These are phyloP conservation scores for Skeletonema menzelii DNA, from an alignment of 108 stramenopile species.

Conservation along the genomic window DNA sequence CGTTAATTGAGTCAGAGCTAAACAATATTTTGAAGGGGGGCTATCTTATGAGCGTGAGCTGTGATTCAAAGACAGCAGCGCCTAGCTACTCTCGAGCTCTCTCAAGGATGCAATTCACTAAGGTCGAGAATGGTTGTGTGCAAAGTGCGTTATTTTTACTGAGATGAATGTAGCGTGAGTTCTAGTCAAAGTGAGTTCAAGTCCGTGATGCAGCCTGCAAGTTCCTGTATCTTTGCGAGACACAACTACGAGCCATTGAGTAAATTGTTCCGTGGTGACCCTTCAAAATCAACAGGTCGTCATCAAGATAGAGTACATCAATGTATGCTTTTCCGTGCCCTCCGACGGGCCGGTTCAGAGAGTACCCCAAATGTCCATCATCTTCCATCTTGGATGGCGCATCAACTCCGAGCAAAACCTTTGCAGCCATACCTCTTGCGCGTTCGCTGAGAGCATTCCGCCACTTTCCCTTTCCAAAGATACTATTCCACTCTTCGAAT, in stretches of 20 bases:
- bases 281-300: slow-evolving; percentile 62
- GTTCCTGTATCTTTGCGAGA: slow-evolving; percentile 1
- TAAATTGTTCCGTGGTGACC: slow-evolving; percentile 71
- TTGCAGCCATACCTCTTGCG: slow-evolving; percentile 63
- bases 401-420: slow-evolving; percentile 66
- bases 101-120: no score
- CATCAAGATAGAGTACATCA: slow-evolving; percentile 77
- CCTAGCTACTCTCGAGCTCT: no score
- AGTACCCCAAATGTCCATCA: slow-evolving; percentile 56
- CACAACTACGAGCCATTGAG: slow-evolving; percentile 9
- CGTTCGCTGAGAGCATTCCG: slow-evolving; percentile 26
- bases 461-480: slow-evolving; percentile 60
- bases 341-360: slow-evolving; percentile 65
- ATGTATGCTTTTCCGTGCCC: slow-evolving; percentile 74
- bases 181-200: background rate
- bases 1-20: no score
- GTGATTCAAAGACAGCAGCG: no score
- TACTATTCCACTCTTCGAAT: slow-evolving; percentile 56
- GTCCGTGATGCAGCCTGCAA: background rate
- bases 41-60: no score
- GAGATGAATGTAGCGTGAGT: background rate
- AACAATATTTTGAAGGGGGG: no score
- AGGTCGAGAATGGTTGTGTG: background rate
- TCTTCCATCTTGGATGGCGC: slow-evolving; percentile 17
- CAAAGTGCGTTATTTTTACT: background rate